Base-by-base conservation (phyloP, 306 rosid species). In the Castanopsis chinensis region DNA sequence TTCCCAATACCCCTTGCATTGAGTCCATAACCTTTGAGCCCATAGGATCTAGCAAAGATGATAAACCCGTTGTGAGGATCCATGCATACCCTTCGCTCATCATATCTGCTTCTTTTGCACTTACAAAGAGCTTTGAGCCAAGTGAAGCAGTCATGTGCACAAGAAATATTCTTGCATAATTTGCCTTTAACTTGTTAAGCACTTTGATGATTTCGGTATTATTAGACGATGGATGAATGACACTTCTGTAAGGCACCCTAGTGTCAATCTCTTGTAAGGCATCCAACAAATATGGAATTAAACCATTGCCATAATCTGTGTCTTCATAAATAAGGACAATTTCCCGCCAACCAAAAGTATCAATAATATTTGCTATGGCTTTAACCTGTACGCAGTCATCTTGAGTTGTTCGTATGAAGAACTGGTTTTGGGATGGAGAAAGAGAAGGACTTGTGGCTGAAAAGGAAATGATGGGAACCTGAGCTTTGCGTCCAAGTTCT, bases 1-100 rank as follows among this genome's bases (percentile, higher is more conserved):
- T 61, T 32, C 91, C 89, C 23, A 85, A n/a, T 1, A 85, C 82
- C 14, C 91, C 89, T 78, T 85, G 86, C 91, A 83, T 85, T 9
- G 77, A 76, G 14, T 78, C 79, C 69, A 78, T 19, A 21, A 37
- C 65, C 27, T 69, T 14, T 56, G 78, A 57, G 21, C 5, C 61
- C 41, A 3, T 6, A 1, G 85, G 78, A 80, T 78, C 12, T 4
- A 82, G 5, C 43, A 71, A n/a, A 52, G 65, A 9, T 6, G 88
- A 80, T 32, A 87, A 17, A 13, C 73, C 84, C 41, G 72, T 71
- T 3, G 84, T 57, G 52, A 61, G 10, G 11, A 76, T 74, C 87
- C 68, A 88, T 7, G 77, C 82, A 58, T 65, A 79, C 37, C 81
- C 81, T 72, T 57, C 65, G 1, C 14, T 49, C 79, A 85, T 71